phyloP scores from a whole-genome alignment of 345 rosid species.

The Noccaea caerulescens region DNA sequence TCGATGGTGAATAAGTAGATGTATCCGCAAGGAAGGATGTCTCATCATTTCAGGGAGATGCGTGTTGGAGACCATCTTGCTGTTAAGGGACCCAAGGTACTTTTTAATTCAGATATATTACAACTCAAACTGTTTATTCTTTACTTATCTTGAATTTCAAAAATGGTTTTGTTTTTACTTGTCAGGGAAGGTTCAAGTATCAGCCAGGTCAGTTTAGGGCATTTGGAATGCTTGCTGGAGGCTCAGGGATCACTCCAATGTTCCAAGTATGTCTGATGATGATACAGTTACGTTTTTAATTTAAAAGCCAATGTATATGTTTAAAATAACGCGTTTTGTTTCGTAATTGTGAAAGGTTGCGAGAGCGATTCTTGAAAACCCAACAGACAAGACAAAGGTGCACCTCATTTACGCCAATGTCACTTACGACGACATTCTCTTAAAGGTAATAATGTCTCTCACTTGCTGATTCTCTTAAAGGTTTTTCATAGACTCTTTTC shows the following conservation, averaged over 20 bases:
- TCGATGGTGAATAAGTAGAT: slow-evolving; percentile 48
- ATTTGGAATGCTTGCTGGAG: slow-evolving; percentile 98
- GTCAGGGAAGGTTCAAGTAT: slow-evolving; percentile 92
- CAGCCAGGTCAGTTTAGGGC: slow-evolving; percentile 89
- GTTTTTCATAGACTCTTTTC: background rate
- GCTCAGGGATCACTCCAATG: slow-evolving; percentile 99
- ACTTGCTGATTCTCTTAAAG: background rate
- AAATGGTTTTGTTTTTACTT: slow-evolving; percentile 14
- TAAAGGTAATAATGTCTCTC: slow-evolving; percentile 58
- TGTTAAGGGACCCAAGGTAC: slow-evolving; percentile 98
- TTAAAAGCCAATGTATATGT: slow-evolving; percentile 1
- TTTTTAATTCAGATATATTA: background rate
- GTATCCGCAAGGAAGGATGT: slow-evolving; percentile 99
- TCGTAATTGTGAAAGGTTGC: slow-evolving; percentile 60
- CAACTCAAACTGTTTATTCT: background rate
- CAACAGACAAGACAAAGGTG: slow-evolving; percentile 77
- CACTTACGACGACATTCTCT: slow-evolving; percentile 84
- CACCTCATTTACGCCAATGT: slow-evolving; percentile 95
- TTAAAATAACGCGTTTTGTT: background rate
- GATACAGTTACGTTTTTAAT: background rate
- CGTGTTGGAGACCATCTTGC: slow-evolving; percentile 79
- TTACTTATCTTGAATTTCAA: slow-evolving; percentile 21
- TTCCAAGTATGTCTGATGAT: slow-evolving; percentile 66
- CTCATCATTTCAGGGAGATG: slow-evolving; percentile 98
- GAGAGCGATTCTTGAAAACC: slow-evolving; percentile 89